phyloP scores from a whole-genome alignment of 2,329 filamentous ascomycete genomes.

The Trichophyton equinum region DNA sequence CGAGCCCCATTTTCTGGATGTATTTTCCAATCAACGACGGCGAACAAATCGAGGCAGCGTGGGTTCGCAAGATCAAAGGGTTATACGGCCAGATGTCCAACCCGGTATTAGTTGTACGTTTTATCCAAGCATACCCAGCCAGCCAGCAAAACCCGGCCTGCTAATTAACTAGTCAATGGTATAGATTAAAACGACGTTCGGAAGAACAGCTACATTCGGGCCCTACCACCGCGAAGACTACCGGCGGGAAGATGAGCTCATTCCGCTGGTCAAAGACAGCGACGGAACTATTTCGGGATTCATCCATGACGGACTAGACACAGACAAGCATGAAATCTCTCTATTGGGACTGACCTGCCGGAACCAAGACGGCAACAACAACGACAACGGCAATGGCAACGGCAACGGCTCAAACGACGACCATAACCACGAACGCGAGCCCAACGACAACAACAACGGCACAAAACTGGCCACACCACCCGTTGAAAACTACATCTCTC shows the following conservation, averaged over 20 bases:
- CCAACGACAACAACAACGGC: neutral
- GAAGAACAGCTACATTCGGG: neutral
- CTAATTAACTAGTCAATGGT: neutral
- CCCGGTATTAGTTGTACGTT: neutral
- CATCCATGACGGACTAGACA: neutral
- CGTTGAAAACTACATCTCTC: neutral
- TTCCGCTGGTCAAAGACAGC: neutral
- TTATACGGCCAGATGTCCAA: neutral
- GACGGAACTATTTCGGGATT: neutral
- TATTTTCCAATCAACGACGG: neutral
- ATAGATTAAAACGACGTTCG: neutral
- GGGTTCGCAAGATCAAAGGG: neutral
- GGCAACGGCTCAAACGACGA: too few relatives aligned
- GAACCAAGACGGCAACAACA: neutral
- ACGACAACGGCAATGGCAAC: too few relatives aligned
- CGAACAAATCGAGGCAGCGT: neutral
- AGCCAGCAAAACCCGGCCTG: too few relatives aligned
- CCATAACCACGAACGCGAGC: too few relatives aligned
- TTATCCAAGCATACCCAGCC: too few relatives aligned
- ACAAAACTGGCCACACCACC: neutral
- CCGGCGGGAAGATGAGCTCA: neutral
- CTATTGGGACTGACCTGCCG: neutral
- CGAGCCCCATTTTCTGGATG: neutral
- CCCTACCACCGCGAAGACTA: neutral
- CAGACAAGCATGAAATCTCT: neutral